Evolutionary conservation across 352 stramenopile species (phyloP).

Genomic region (Poterioochromonas sp.): DNA sequence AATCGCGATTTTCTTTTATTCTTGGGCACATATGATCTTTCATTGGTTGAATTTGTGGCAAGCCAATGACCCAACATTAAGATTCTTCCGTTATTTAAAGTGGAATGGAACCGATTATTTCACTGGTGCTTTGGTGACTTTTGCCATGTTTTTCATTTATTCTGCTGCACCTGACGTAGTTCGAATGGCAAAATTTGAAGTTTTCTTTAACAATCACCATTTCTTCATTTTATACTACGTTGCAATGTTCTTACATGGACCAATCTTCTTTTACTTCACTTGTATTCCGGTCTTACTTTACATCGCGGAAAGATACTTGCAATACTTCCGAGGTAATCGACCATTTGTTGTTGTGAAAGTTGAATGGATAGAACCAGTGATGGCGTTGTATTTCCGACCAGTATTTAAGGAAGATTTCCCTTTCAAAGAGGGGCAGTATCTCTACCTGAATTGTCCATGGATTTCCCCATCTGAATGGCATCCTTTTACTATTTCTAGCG

Average conservation of each 20-base stretch:
- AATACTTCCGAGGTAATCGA: slow-evolving; percentile 37
- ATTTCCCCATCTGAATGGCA: slow-evolving; percentile 47
- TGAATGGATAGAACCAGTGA: slow-evolving; percentile 45
- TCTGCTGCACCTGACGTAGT: slow-evolving; percentile 41
- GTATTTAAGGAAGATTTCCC: slow-evolving; percentile 43
- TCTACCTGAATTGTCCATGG: slow-evolving; percentile 46
- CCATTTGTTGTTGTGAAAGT: slow-evolving; percentile 43
- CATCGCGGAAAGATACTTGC: slow-evolving; percentile 40
- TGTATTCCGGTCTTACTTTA: slow-evolving; percentile 43
- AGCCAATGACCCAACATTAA: slow-evolving; percentile 33
- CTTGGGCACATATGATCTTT: slow-evolving; percentile 42
- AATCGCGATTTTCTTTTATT: slow-evolving; percentile 37
- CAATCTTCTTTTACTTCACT: slow-evolving; percentile 41
- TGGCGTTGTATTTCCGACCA: slow-evolving; percentile 46
- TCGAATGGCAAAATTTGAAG: slow-evolving; percentile 42
- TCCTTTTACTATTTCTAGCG: slow-evolving; percentile 49
- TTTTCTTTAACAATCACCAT: slow-evolving; percentile 47
- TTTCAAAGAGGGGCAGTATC: slow-evolving; percentile 49
- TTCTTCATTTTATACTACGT: slow-evolving; percentile 45
- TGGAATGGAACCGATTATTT: slow-evolving; percentile 41
- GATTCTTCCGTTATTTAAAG: slow-evolving; percentile 38
- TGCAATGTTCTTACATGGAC: slow-evolving; percentile 44
- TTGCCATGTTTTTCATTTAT: slow-evolving; percentile 48
- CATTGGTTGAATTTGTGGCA: slow-evolving; percentile 47
- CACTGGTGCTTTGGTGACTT: slow-evolving; percentile 44